Conservation (phyloP, 495 filamentous ascomycete genomes). For the Aspergillus taichungensis region DNA sequence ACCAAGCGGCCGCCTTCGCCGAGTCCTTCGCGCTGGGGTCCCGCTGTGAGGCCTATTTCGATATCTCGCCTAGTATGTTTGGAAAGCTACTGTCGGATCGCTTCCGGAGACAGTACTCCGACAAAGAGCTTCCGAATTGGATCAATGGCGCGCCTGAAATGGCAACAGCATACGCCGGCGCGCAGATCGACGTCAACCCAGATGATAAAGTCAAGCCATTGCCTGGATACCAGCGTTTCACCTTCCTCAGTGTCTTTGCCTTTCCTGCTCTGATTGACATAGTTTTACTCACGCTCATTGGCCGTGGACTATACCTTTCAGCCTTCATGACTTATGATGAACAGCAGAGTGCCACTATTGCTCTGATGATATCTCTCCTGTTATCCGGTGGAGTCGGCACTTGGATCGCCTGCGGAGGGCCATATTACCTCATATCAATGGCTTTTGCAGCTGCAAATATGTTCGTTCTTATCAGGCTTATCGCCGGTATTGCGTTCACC, state of each 20-base stretch:
- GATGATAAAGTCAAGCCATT: constrained; percentile 34
- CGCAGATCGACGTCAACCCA: constrained; percentile 48
- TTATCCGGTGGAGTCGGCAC: constrained; percentile 50
- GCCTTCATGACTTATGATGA: constrained; percentile 43
- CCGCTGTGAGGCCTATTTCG: constrained; percentile 53
- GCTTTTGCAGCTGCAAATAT: constrained; percentile 53
- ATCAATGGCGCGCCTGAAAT: constrained; percentile 41
- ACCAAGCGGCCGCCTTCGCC: constrained; percentile 53
- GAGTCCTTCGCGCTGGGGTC: constrained; percentile 54
- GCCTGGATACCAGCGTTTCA: constrained; percentile 43
- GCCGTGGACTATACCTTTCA: constrained; percentile 50
- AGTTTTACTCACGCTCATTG: constrained; percentile 45
- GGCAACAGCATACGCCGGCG: constrained; percentile 45
- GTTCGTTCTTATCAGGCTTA: constrained; percentile 49
- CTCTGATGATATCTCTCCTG: constrained; percentile 48
- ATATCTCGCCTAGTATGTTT: constrained; percentile 43
- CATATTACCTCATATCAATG: constrained; percentile 52
- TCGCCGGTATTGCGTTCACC: constrained; percentile 50
- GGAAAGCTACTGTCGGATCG: constrained; percentile 47
- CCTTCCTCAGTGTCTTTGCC: constrained; percentile 52
- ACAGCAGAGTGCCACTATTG: constrained; percentile 44
- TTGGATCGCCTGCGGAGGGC: constrained; percentile 50
- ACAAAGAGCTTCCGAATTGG: constrained; percentile 44
- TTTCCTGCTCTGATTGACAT: constrained; percentile 55
- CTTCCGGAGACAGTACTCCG: constrained; percentile 41